These are phyloP conservation scores for Cytospora paraplurivora DNA, from an alignment of 2,329 filamentous ascomycete species.

Conservation along the genomic window DNA sequence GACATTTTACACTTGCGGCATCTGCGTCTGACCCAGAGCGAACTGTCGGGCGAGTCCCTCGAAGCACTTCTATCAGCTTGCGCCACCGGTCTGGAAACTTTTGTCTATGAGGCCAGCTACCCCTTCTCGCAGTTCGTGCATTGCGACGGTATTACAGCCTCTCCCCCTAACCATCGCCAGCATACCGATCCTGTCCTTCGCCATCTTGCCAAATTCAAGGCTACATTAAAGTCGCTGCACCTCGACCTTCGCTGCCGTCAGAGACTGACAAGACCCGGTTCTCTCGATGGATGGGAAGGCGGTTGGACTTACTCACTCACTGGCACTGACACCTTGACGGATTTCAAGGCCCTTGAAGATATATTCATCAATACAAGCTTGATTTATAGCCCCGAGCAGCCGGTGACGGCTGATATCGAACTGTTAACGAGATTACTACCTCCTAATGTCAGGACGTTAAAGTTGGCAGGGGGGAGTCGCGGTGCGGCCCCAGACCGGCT, in stretches of 20 bases:
- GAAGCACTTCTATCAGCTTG: background rate
- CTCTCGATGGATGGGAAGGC: background rate
- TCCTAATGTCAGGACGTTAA: background rate
- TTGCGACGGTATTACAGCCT: background rate
- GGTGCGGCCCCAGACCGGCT: background rate
- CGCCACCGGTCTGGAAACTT: background rate
- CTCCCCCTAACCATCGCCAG: background rate
- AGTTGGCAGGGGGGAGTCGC: background rate
- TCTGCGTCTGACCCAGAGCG: background rate
- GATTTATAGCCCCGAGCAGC: background rate
- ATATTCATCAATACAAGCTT: background rate
- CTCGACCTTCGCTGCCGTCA: background rate
- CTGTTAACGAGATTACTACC: background rate
- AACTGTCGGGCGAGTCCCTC: background rate
- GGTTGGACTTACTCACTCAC: background rate
- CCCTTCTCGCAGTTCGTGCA: background rate
- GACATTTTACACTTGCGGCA: background rate
- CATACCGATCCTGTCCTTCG: background rate
- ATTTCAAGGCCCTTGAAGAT: background rate
- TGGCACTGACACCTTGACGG: background rate
- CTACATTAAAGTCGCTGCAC: background rate
- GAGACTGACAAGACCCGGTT: background rate
- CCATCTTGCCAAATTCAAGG: background rate
- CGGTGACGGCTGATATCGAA: background rate
- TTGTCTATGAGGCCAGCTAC: background rate